Evolutionary conservation across 345 rosid species (phyloP), one percentile per base, ranked within the genome.

Genomic region (Kandelia obovata): DNA sequence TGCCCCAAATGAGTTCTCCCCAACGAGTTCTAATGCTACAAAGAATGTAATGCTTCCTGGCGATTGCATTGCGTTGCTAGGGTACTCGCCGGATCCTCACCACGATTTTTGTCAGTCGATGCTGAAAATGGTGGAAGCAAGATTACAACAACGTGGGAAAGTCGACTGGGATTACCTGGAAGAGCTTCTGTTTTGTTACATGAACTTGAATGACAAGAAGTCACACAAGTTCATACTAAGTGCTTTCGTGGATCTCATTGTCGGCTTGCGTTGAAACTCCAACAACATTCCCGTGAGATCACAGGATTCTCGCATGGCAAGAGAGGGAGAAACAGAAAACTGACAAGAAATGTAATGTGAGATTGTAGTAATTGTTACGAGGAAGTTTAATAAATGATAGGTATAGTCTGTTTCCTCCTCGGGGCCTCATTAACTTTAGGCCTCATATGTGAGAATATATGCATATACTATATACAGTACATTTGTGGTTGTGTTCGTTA

Each of bases 161-260:
- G 53, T 90, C 16, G 96, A 87, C 37, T 95, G 99, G 99, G 96
- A 87, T 58, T 89, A 83, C 79, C 76, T 95, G 96, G 91, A 88
- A 68, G 92, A 87, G 84, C 78, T 94, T n/a, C 67, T 92, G 77
- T 80, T 87, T 71, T 81, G 83, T 79, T 92, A 81, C 78, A 79
- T 94, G 76, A 79, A 83, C 47, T 75, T 89, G 81, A 94, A 94
- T 63, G 86, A 87, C 60, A 86, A 86, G 78, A 86, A 79, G 68
- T 89, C 89, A 5, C 81, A 87, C 78, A 87, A 75, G 84, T 88
- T 81, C 78, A 84, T 94, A 27, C 66, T 94, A 13, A 83, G 84
- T 55, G 97, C 99, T 20, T 94, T 89, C 52, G 96, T 86, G 13
- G 97, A 94, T 78, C 75, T 89, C 46, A 32, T 87, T 2, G 75